Evolutionary conservation across 1,284 basidiomycete genomes (phyloP), one percentile per base, ranked within the genome.

Genomic region (Ganoderma meredithae): DNA sequence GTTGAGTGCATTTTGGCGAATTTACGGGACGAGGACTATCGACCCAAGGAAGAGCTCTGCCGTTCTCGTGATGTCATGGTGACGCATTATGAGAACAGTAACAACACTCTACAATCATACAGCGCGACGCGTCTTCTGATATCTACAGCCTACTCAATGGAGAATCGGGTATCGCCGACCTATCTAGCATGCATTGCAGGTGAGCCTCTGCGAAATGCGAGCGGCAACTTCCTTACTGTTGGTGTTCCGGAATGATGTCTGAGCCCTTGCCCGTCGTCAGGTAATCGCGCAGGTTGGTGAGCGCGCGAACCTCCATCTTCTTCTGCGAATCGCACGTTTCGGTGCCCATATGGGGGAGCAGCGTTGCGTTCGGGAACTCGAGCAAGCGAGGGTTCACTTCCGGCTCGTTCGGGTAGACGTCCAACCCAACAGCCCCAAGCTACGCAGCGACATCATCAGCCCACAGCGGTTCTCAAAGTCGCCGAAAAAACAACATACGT

Each of bases 281-380:
- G 79, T 86, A 95, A 73, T 93, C 90, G 66, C 82, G 84, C 64
- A 95, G 76, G 76, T 95, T 95, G 25, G 83, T 85, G 69, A 95
- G 82, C 5, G 92, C 92, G 19, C 92, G 86, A 40, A 94, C 83
- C 81, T 95, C 93, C 92, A 95, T 96, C 80, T 88, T 88, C 73
- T 88, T 87, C 78, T 95, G 93, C 3, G 92, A 87, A 75, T 96
- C 95, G 70, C 88, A 85, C 52, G 90, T 96, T 78, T 95, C 92
- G 1, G 95, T 96, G 47, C 95, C 95, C 90, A 97, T 91, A 79
- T 97, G 96, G 1, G 96, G 96, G 22, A 97, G 85, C 15, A 97
- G 84, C 17, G 91, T 92, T 70, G 95, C 90, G 73, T 95, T 91
- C 39, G 92, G 89, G 80, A 95, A 94, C 15, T 89, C 86, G 68